Evolutionary conservation across 768 basidiomycete genomes (phyloP), one percentile per base, ranked within the genome.

Genomic region (Chalciporus piperatus): DNA sequence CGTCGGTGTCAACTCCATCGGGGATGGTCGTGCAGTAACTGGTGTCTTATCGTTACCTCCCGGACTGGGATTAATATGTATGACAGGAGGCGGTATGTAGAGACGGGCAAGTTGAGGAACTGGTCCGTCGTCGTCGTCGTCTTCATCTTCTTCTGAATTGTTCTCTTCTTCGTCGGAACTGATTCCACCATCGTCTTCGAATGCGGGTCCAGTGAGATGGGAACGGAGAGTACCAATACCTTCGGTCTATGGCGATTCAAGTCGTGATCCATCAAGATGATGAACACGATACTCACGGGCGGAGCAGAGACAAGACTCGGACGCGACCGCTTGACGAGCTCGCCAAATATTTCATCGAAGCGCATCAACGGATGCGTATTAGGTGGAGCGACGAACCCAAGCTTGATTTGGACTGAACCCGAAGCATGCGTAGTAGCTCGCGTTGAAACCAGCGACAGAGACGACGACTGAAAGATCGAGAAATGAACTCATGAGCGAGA

Each of bases 221-320:
- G 84, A 86, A 25, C 87, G 85, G 22, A 90, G 72, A 3, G 92
- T 94, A 46, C 92, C 92, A 25, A 93, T 83, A 22, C 92, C 89
- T 69, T 90, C 84, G 10, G 89, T 92, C 91, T 94, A 44, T 1
- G 35, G 28, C 5, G 22, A 48, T 23, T 41, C 17, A 32, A 32
- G 43, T 39, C 27, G 9, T n/a, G 22, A 57, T 50, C 19, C 44
- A 57, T 49, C 50, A 47, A 41, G 35, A 3, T 23, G 30, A 32
- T 32, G 13, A 2, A 27, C 35, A 53, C 23, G n/a, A 23, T 27
- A 76, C 85, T 54, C 60, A 90, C 89, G 1, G 92, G 89, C 8
- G 89, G 87, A 1, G 85, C 84, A 37, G 87, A 87, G 12, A 87
- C 83, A 4, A 92, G 74, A 20, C 82, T 82, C 3, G 82, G 82